These are phyloP conservation scores for Fraxinus americana DNA, from an alignment of 257 asterid genomes.

Conservation along the genomic window DNA sequence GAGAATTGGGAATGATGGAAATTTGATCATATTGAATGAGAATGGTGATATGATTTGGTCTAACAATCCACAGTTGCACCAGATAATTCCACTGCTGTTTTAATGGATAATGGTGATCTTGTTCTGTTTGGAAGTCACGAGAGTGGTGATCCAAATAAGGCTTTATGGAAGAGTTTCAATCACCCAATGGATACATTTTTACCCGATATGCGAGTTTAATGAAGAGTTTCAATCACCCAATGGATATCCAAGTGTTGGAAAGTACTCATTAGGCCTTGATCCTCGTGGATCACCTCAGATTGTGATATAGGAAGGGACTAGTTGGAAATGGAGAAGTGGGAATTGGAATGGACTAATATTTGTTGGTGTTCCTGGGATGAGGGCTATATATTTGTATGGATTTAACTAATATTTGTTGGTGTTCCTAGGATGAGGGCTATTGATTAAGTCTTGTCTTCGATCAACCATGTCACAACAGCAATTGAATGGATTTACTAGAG, in stretches of 20 bases:
- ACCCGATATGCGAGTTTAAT: constrained; percentile 55
- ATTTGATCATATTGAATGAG: constrained; percentile 43
- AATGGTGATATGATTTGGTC: constrained; percentile 43
- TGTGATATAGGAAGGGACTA: constrained; percentile 65
- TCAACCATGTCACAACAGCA: neutral
- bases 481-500: no score
- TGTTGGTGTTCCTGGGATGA: constrained; percentile 49
- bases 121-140: constrained; percentile 9
- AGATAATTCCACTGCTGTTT: constrained; percentile 41
- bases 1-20: constrained; percentile 38
- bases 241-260: constrained; percentile 57
- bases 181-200: constrained; percentile 62
- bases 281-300: constrained; percentile 72
- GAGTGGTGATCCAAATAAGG: neutral
- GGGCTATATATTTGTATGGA: constrained; percentile 40
- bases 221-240: constrained; percentile 27
- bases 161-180: constrained; percentile 57
- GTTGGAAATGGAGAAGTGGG: constrained; percentile 79
- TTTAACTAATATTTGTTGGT: constrained; percentile 29
- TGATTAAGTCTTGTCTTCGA: constrained; percentile 38
- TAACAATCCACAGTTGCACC: constrained; percentile 28
- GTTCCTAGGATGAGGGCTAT: constrained; percentile 11
- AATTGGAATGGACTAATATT: constrained; percentile 59
- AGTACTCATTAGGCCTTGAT: constrained; percentile 65
- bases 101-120: constrained; percentile 55